Base-by-base conservation (phyloP, 2,329 filamentous ascomycete species). In the Onygena corvina region DNA sequence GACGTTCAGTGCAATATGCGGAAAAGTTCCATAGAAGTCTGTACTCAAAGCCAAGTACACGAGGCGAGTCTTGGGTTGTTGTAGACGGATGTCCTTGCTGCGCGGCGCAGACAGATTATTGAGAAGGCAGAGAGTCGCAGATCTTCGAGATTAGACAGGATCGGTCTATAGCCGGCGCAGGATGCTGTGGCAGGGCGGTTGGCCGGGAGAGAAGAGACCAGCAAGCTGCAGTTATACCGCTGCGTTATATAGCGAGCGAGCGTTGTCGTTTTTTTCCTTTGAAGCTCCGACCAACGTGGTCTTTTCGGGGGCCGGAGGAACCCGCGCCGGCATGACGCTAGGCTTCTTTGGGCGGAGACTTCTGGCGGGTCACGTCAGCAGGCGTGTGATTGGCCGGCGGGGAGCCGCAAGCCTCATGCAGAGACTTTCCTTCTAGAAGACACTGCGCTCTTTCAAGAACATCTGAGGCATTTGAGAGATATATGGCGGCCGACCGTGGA, bases 201-300 rank as follows among this genome's bases (percentile, higher is more conserved):
- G 27, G 29, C n/a, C 9, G 29, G 36, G 27, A 25, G 36, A 42
- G 36, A 42, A 21, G 36, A 42, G 7, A 14, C 33, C 12, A 35
- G 33, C 21, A 14, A 42, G 36, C 27, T 29, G 27, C 16, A 23
- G 27, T 7, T 11, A 14, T 29, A 23, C 16, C 25, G 36, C 25
- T 16, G 9, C n/a, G 14, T 42, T n/a, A 4, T 9, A 25, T 21
- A 12, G 7, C 7, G 16, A 11, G 25, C 21, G 3, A n/a, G 21
- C 27, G 27, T n/a, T 25, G 21, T 23, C 16, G 36, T 11, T 16
- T 35, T 35, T 35, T 35, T 21, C 21, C 12, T 12, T 14, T n/a
- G n/a, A 27, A 42, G 36, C 36, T 42, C 16, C 18, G 21, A 42
- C 21, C 36, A 42, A 42, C 36, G 36, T 42, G 36, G 36, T 42